Base-by-base conservation (phyloP, 2,329 filamentous ascomycete genomes). In the Fusarium solani-melongenae region DNA sequence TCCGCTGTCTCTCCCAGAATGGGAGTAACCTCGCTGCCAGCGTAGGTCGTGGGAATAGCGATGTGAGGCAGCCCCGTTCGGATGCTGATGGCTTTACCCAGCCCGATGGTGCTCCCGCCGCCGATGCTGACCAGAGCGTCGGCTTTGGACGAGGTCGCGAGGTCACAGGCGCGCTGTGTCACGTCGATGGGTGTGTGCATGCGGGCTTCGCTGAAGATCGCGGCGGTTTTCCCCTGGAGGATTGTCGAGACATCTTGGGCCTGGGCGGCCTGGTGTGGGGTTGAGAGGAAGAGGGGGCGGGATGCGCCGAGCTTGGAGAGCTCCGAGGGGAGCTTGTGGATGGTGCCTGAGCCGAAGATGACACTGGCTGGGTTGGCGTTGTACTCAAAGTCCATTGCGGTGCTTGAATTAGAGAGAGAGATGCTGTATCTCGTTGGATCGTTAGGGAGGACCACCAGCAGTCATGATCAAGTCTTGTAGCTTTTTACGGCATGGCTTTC, bases 21-120 rank as follows among this genome's bases (percentile, higher is more conserved):
- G 0, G 90, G 88, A 4, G 90, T 92, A 86, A 92, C 90, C 77
- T 92, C 91, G 69, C 87, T 89, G 5, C 88, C 88, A 6, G 89
- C 86, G 76, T 91, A 91, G 1, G 89, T 90, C 3, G 89, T 91
- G n/a, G 89, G 88, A 57, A 91, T 87, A 27, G 58, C 66, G 64
- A 90, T 49, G 20, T 90, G 88, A 27, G 84, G 84, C 38, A 90
- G 76, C 0, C 87, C 87, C 2, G 87, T 89, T 17, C 87, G 85
- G 66, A 89, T 83, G 70, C 85, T 86, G 68, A 90, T 85, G 2
- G 88, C 88, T 74, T 91, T 90, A 6, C 89, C 88, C n/a, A 92
- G 81, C 1, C 90, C 90, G 61, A 89, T 89, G 0, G 75, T 73
- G 12, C 78, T 79, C 1, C 77, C 82, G 11, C 72, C 75, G 4